Conservation (phyloP, 257 asterid genomes). For the Solanum piurae region DNA sequence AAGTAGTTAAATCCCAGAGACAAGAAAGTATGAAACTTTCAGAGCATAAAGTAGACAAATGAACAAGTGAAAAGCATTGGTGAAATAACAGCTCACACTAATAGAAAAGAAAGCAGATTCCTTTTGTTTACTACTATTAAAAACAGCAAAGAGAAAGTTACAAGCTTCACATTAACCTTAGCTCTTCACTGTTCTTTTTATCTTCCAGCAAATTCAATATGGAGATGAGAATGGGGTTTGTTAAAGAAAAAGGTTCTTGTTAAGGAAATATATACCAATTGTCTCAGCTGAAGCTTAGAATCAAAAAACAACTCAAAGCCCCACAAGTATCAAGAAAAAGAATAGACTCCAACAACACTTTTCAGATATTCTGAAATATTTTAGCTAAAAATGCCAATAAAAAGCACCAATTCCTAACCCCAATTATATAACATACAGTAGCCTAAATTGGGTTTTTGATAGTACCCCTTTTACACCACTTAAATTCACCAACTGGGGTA, state of each 20-base stretch:
- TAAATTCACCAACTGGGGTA: constrained; percentile 45
- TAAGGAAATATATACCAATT: constrained; percentile 16
- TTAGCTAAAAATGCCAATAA: constrained; percentile 30
- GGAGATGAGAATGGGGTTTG: constrained; percentile 2
- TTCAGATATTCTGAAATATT: constrained; percentile 35
- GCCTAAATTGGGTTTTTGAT: constrained; percentile 33
- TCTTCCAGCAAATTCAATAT: constrained; percentile 1
- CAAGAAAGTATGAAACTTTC: constrained; percentile 64
- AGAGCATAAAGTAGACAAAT: constrained; percentile 49
- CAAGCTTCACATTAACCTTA: constrained; percentile 7
- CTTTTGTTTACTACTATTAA: constrained; percentile 23
- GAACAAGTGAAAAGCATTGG: constrained; percentile 37
- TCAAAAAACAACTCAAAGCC: constrained; percentile 22
- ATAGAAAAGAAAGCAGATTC: constrained; percentile 74
- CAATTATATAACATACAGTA: constrained; percentile 19
- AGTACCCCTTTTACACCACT: constrained; percentile 29
- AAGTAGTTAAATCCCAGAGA: constrained; percentile 23
- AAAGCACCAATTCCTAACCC: constrained; percentile 36
- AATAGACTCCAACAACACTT: constrained; percentile 33
- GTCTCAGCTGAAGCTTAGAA: constrained; percentile 25
- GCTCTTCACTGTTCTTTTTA: not conserved
- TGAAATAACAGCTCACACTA: constrained; percentile 53
- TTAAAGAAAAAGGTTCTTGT: constrained; percentile 2
- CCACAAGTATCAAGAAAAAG: constrained; percentile 43
- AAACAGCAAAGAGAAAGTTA: not conserved